phyloP scores from a whole-genome alignment of 345 rosid genomes.

The Salix arbutifolia region DNA sequence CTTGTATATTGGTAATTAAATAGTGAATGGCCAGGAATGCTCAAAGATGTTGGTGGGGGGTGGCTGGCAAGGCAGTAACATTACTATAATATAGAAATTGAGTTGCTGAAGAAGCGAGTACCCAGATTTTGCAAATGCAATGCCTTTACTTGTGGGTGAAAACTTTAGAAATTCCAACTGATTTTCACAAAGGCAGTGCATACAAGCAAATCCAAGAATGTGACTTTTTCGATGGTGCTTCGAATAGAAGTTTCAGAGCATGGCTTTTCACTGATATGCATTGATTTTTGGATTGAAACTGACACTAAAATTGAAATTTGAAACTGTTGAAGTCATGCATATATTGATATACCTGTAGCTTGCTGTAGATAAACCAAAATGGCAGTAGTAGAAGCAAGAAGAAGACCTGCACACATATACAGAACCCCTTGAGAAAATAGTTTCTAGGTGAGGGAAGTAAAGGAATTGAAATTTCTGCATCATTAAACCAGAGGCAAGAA shows the following conservation, averaged over 20 bases:
- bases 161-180: neutral
- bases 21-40: too few species aligned
- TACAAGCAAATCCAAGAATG: neutral
- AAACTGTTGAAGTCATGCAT: conserved; percentile 11
- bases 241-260: neutral
- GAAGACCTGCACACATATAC: conserved; percentile 46
- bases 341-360: conserved; percentile 55
- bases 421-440: conserved; percentile 5
- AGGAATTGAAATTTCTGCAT: conserved; percentile 2
- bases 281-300: neutral
- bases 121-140: too few species aligned
- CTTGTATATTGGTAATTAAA: too few species aligned
- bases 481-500: conserved; percentile 10
- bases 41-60: too few species aligned
- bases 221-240: too few species aligned
- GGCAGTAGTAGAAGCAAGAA: conserved; percentile 81
- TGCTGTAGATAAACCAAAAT: conserved; percentile 83
- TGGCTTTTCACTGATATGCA: neutral
- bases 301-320: conserved; percentile 2
- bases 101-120: too few species aligned
- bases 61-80: too few species aligned
- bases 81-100: too few species aligned
- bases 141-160: too few species aligned
- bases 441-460: neutral
- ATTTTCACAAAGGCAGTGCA: neutral